Evolutionary conservation across 768 basidiomycete species (phyloP).

Genomic region (Suillus lakei): DNA sequence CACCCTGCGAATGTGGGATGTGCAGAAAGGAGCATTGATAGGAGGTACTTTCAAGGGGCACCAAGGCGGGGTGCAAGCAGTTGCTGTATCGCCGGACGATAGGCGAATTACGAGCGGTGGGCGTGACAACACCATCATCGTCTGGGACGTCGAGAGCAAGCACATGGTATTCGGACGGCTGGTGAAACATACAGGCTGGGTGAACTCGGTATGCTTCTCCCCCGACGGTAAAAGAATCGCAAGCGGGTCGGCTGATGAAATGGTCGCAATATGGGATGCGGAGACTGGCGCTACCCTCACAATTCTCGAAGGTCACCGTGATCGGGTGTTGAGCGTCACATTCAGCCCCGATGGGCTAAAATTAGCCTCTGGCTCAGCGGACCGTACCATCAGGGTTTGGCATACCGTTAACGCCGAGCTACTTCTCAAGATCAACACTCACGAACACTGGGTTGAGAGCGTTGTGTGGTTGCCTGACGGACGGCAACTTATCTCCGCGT

Average conservation of each 20-base stretch:
- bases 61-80: no score
- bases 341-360: constrained; percentile 11
- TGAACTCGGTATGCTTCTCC: constrained; percentile 41
- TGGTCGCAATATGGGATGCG: constrained; percentile 8
- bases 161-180: no score
- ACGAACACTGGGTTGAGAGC: neutral
- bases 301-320: no score
- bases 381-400: neutral
- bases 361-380: constrained; percentile 7
- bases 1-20: no score
- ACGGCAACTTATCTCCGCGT: neutral
- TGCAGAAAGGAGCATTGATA: no score
- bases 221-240: constrained; percentile 47
- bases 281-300: no score
- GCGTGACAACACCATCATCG: constrained; percentile 34
- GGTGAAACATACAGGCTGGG: constrained; percentile 17
- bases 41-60: no score
- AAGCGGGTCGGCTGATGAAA: constrained; percentile 41
- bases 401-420: neutral
- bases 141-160: constrained; percentile 29
- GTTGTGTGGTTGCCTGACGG: constrained; percentile 6
- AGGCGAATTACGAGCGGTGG: constrained; percentile 26
- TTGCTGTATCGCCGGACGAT: no score
- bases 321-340: neutral
- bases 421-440: neutral